Conservation (phyloP, 2,329 filamentous ascomycete species). For the Fusarium beomiforme region DNA sequence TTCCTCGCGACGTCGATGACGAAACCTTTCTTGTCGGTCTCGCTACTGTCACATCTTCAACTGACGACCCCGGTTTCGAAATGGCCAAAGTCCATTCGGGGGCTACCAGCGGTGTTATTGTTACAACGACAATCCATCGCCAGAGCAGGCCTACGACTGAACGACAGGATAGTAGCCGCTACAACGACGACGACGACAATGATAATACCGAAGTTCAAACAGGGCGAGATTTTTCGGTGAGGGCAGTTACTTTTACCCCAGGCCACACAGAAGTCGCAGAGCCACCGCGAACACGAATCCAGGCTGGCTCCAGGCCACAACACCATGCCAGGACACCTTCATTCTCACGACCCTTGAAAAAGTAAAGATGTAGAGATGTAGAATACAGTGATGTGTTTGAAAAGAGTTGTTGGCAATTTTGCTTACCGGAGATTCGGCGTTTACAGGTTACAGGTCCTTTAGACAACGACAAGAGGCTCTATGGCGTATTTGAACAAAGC, state of each 20-base stretch:
- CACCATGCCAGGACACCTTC: constrained; percentile 15
- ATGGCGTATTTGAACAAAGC: background rate
- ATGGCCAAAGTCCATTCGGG: constrained; percentile 30
- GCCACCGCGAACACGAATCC: constrained; percentile 40
- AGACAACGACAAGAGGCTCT: background rate
- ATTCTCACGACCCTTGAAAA: constrained; percentile 7
- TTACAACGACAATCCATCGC: constrained; percentile 52
- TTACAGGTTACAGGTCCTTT: background rate
- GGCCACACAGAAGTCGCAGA: constrained; percentile 22
- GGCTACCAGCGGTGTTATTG: constrained; percentile 43
- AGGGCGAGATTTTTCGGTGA: constrained; percentile 18
- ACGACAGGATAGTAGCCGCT: background rate
- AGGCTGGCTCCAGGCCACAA: constrained; percentile 28
- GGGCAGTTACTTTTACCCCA: constrained; percentile 18
- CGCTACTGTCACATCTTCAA: constrained; percentile 32
- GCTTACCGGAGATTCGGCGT: background rate
- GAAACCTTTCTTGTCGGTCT: constrained; percentile 42
- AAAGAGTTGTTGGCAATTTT: background rate
- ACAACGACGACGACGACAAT: constrained; percentile 18
- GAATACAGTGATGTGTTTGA: background rate
- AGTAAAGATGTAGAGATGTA: background rate
- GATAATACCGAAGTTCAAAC: constrained; percentile 16
- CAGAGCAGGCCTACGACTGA: constrained; percentile 44
- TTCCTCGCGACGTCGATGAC: constrained; percentile 35
- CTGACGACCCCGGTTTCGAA: constrained; percentile 30